Conservation (phyloP, 768 basidiomycete genomes). For the Kwoniella bestiolae region DNA sequence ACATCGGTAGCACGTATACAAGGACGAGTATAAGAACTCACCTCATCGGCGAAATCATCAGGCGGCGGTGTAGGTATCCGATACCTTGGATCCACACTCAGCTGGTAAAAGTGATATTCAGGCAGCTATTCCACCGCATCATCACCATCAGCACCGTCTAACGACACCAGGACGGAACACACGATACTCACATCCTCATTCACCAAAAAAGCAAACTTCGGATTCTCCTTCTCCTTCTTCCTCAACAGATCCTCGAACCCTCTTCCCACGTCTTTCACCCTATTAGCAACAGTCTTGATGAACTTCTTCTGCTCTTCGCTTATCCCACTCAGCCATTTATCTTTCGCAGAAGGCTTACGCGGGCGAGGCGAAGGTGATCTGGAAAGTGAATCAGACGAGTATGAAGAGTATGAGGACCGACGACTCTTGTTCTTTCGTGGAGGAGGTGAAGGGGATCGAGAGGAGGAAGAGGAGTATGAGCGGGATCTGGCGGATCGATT, state of each 20-base stretch:
- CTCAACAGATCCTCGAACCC: conserved; percentile 75
- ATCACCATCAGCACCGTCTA: background rate
- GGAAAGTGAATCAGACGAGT: conserved; percentile 52
- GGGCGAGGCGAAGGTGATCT: conserved; percentile 59
- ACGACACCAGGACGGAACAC: background rate
- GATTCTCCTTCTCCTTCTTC: conserved; percentile 77
- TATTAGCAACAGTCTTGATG: conserved; percentile 81
- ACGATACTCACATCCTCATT: conserved; percentile 55
- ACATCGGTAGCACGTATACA: too few relatives aligned
- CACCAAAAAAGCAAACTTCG: conserved; percentile 77
- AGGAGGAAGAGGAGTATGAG: conserved; percentile 24
- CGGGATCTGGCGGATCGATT: conserved; percentile 22
- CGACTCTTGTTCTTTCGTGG: conserved; percentile 5
- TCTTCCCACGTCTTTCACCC: conserved; percentile 77
- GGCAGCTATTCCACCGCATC: conserved; percentile 52
- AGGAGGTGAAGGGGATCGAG: conserved; percentile 27
- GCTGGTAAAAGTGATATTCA: conserved; percentile 59
- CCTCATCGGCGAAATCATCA: conserved; percentile 58
- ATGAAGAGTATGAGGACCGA: conserved; percentile 14
- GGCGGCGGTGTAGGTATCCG: conserved; percentile 57
- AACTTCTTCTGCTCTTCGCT: conserved; percentile 81
- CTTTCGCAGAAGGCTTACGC: conserved; percentile 30
- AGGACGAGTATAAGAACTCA: conserved; percentile 28
- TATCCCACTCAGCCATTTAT: conserved; percentile 39
- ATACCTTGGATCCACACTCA: conserved; percentile 57